phyloP scores from a whole-genome alignment of 495 filamentous ascomycete genomes.

The Penicillium desertorum region DNA sequence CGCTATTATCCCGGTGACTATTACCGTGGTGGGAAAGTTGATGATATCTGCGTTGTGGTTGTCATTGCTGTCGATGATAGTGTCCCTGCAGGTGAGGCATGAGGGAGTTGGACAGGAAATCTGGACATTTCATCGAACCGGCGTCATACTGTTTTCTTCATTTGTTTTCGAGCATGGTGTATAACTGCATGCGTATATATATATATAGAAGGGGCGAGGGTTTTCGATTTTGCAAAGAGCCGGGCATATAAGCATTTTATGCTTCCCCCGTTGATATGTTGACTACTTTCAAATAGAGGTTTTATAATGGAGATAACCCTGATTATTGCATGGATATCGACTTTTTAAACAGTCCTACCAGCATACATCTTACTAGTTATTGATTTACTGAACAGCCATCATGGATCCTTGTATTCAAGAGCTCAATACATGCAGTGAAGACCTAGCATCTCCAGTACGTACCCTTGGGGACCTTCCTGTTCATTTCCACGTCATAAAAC shows the following conservation, averaged over 20 bases:
- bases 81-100: conserved; percentile 1
- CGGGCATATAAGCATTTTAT: neutral
- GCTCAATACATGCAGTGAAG: neutral
- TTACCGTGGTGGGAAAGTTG: conserved; percentile 84
- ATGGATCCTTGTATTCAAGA: neutral
- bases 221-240: conserved; percentile 8
- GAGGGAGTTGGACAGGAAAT: neutral
- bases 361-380: neutral
- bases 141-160: neutral
- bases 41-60: conserved; percentile 84
- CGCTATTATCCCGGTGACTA: conserved; percentile 78
- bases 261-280: neutral
- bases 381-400: neutral
- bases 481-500: neutral
- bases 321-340: neutral
- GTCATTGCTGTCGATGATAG: conserved; percentile 60
- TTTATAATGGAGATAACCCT: neutral
- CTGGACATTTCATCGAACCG: neutral
- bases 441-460: neutral
- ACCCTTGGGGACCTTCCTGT: neutral
- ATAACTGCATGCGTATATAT: conserved; percentile 11
- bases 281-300: neutral
- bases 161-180: conserved; percentile 6
- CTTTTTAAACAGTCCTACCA: neutral
- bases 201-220: conserved; percentile 11